These are phyloP conservation scores for Agroathelia rolfsii DNA, from an alignment of 1,284 basidiomycete genomes.

Conservation along the genomic window DNA sequence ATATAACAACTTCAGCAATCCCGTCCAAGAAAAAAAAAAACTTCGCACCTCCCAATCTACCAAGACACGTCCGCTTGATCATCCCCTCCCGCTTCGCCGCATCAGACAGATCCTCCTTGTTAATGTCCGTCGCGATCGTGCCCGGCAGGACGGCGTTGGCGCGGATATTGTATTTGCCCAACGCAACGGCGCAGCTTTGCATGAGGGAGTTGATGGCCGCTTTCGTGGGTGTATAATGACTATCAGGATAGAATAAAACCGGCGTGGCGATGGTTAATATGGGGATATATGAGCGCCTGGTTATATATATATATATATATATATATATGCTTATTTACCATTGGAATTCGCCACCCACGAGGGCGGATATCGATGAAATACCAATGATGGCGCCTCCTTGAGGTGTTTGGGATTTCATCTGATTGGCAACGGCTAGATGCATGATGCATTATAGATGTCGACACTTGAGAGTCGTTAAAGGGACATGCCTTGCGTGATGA, in stretches of 20 bases:
- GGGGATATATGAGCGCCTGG: background rate
- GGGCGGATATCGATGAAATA: constrained; percentile 68
- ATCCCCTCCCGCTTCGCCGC: constrained; percentile 53
- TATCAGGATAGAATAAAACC: constrained; percentile 15
- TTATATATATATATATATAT: no score
- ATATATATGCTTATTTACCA: constrained; percentile 26
- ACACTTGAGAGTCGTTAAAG: background rate
- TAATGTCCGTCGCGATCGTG: constrained; percentile 73
- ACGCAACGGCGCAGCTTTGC: constrained; percentile 74
- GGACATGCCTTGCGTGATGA: constrained; percentile 51
- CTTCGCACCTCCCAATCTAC: constrained; percentile 54
- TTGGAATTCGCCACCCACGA: constrained; percentile 71
- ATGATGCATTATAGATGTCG: constrained; percentile 1
- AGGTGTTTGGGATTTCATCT: constrained; percentile 63
- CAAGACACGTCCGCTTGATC: constrained; percentile 57
- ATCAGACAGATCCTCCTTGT: constrained; percentile 66
- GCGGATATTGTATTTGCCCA: constrained; percentile 68
- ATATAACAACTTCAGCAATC: constrained; percentile 7
- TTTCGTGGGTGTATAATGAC: constrained; percentile 78
- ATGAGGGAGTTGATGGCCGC: constrained; percentile 74
- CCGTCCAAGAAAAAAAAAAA: constrained; percentile 1
- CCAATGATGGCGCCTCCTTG: constrained; percentile 71
- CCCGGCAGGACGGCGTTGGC: constrained; percentile 63
- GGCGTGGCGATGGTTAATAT: constrained; percentile 1
- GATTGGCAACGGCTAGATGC: constrained; percentile 57